A percentile compares a stretch with the other conserved stretches of the same genome.
Conservation (phyloP, 2,329 filamentous ascomycete genomes). For the Knufia petricola region DNA sequence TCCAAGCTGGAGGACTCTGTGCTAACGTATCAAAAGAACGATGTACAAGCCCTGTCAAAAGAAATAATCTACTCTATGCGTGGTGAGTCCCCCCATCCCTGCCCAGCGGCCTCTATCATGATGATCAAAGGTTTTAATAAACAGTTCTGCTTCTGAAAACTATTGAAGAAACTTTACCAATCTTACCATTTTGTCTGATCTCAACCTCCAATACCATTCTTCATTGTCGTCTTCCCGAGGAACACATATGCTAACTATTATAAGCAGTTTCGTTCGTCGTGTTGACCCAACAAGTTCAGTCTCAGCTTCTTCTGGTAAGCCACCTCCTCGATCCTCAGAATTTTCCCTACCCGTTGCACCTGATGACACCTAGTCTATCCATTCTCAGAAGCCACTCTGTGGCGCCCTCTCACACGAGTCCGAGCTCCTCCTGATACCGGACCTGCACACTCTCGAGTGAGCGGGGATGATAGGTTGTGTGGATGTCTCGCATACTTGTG, state of each 20-base stretch:
- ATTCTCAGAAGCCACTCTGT: constrained; percentile 46
- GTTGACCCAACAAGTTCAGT: background rate
- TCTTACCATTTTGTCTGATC: constrained; percentile 44
- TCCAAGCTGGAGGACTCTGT: background rate
- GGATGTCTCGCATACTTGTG: constrained; percentile 19
- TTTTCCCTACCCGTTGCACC: background rate
- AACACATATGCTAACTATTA: background rate
- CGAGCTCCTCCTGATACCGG: constrained; percentile 36
- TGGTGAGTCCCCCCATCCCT: constrained; percentile 6
- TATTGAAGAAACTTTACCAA: constrained; percentile 48
- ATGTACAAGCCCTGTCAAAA: background rate
- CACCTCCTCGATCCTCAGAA: background rate
- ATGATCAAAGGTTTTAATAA: constrained; percentile 40
- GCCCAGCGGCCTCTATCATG: constrained; percentile 25
- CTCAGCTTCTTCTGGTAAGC: background rate
- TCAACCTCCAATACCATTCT: background rate
- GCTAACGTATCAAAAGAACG: background rate
- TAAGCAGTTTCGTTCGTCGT: background rate
- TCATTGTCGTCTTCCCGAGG: background rate
- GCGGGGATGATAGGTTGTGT: constrained; percentile 38
- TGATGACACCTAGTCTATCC: constrained; percentile 55
- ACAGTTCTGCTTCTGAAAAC: constrained; percentile 57
- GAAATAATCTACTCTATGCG: background rate
- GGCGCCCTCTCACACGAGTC: constrained; percentile 18
- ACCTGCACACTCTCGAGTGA: constrained; percentile 25